Conservation (phyloP, 2,329 filamentous ascomycete species). For the Aspergillus aculeatus region DNA sequence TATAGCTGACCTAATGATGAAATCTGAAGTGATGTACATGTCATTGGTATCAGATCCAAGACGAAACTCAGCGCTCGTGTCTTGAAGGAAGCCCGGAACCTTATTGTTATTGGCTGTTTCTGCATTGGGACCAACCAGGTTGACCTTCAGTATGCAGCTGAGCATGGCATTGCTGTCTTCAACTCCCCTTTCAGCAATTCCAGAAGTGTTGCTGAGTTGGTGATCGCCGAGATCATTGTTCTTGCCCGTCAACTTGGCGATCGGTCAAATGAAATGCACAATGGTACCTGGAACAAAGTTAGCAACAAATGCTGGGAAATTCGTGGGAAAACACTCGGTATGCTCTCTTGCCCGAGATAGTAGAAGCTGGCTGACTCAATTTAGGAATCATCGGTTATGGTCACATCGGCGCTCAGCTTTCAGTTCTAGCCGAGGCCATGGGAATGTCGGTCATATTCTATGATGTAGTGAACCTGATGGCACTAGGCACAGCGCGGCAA, state of each 20-base stretch:
- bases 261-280: conserved; percentile 90
- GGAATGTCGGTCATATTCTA: conserved; percentile 98
- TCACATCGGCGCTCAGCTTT: conserved; percentile 94
- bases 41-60: conserved; percentile 97
- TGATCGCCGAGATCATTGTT: conserved; percentile 89
- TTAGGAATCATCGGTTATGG: conserved; percentile 90
- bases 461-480: conserved; percentile 92
- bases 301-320: conserved; percentile 97
- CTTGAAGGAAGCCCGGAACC: conserved; percentile 83
- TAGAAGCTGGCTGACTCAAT: conserved; percentile 12
- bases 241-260: conserved; percentile 91
- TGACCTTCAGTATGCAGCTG: conserved; percentile 46
- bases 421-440: conserved; percentile 93
- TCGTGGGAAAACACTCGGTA: conserved; percentile 90
- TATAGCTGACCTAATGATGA: conserved; percentile 11
- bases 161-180: conserved; percentile 83
- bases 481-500: conserved; percentile 81
- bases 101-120: conserved; percentile 96
- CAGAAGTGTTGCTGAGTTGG: conserved; percentile 90
- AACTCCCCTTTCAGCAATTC: conserved; percentile 99
- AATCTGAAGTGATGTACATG: conserved; percentile 75
- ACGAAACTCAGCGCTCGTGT: conserved; percentile 88
- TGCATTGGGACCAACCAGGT: conserved; percentile 84
- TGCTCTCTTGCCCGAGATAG: conserved; percentile 17
- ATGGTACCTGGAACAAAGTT: conserved; percentile 96